Evolutionary conservation across 2,329 filamentous ascomycete species (phyloP), one percentile per base, ranked within the genome.

Genomic region (Hyphodiscus sp.): DNA sequence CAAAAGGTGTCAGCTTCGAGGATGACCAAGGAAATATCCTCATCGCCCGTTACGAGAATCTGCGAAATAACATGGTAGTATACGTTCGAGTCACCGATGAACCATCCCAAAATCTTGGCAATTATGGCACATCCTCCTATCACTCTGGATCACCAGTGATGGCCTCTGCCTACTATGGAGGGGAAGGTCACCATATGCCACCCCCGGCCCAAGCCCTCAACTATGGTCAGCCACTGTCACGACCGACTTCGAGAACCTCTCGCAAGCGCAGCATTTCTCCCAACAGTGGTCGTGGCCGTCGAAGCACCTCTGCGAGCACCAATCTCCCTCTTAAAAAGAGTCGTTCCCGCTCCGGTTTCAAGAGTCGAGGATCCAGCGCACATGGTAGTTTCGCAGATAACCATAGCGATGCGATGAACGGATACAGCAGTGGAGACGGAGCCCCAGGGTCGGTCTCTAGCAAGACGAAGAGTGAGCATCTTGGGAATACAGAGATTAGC

Each of bases 41-140:
- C 67, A 97, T 99, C 71, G 91, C 92, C 59, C 84, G 90, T 56
- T 96, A 96, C 71, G 92, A 97, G 73, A 99, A 99, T 76, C 91
- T 99, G 68, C 80, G 81, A 63, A 85, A 95, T 71, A 87, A 91
- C 71, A 96, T 95, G 87, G 83, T 86, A 45, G 90, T 99, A 64
- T 94, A 94, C 70, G 92, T 99, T 58, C 85, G 92, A 67, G 87
- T 94, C 57, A 88, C 91, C 68, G 80, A 85, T 49, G 78, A 83
- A 62, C 71, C 76, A 43, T 69, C 76, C 52, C 69, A 71, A 47
- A 67, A 73, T 26, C 63, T 74, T 54, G 71, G 70, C 49, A 63
- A 73, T 47, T 79, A 76, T 64, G 78, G 79, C 58, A 73, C 82
- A 55, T 76, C 78, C 46, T 70, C 71, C 45, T 76, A 74, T 62